These are phyloP conservation scores for Zygoascus bituminiphila DNA, from an alignment of 805 yeast genomes.

Conservation along the genomic window DNA sequence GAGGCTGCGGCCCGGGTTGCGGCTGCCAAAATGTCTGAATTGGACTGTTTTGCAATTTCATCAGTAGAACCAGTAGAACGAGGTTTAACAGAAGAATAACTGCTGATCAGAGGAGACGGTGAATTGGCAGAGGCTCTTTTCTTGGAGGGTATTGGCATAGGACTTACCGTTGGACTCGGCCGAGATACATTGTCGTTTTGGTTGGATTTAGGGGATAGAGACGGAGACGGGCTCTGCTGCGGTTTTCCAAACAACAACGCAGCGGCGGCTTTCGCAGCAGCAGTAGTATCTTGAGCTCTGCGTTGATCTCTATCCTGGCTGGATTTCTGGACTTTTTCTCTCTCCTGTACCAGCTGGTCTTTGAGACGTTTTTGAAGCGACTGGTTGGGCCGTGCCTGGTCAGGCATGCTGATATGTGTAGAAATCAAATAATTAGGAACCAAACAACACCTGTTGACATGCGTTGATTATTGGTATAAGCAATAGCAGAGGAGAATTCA, in stretches of 20 bases:
- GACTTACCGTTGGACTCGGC: no score
- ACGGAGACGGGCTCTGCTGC: neutral
- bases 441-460: no score
- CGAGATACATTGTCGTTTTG: no score
- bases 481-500: no score
- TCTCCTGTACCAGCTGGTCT: neutral
- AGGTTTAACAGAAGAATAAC: neutral
- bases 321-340: neutral
- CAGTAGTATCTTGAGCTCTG: neutral
- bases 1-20: conserved; percentile 1
- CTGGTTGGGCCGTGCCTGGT: conserved; percentile 1
- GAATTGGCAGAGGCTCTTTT: neutral
- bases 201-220: neutral
- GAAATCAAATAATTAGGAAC: neutral
- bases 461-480: no score
- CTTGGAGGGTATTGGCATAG: no score
- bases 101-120: neutral
- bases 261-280: conserved; percentile 3
- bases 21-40: neutral
- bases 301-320: neutral
- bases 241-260: neutral
- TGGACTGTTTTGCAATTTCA: no score
- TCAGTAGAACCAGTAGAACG: neutral
- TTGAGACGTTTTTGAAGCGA: conserved; percentile 1
- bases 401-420: neutral